Base-by-base conservation (phyloP, 2,329 filamentous ascomycete species). In the Verticillium klebahnii region DNA sequence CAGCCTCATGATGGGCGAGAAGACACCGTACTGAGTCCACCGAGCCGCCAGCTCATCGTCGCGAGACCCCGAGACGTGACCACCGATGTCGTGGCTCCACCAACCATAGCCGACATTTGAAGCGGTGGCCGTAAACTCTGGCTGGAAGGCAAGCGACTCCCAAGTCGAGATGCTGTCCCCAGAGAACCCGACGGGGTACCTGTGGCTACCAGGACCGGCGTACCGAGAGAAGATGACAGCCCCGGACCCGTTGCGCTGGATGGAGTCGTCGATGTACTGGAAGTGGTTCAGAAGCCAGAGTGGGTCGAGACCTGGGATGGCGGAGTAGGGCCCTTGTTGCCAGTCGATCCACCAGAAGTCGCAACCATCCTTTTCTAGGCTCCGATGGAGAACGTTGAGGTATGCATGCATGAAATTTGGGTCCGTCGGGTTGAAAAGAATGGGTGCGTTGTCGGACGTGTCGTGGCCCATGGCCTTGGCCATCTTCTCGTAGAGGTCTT, bases 41-140 rank as follows among this genome's bases (percentile, higher is more conserved):
- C 86, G 79, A 1, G 82, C 78, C 1, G 80, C 77, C 8, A 88
- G 74, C 67, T 89, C 84, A 59, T 87, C 85, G 57, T 86, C 83
- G 7, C 82, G 80, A 52, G 72, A 73, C 4, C 86, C 86, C 1
- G 72, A 69, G 66, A 84, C 82, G 68, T 89, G 86, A 0, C 86
- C 86, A n/a, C 86, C 86, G 85, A 86, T 89, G 65, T 89, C 86
- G 69, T 89, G 86, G 58, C 82, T 86, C 86, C 86, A 89, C 85
- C 86, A 89, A 1, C 86, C 86, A 64, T 86, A 89, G 0, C 86
- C 86, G 62, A 89, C 86, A 70, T 89, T 89, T 11, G 84, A 86
- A 0, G 86, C 84, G 0, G 84, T 88, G 3, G 85, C 83, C 0
- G 87, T 89, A 67, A 89, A 89, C 67, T 89, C 85, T 7, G 86